A percentile compares a stretch with the other conserved stretches of the same genome.
phyloP scores from a whole-genome alignment of 2,329 filamentous ascomycete genomes.

The Dactylellina cionopaga region DNA sequence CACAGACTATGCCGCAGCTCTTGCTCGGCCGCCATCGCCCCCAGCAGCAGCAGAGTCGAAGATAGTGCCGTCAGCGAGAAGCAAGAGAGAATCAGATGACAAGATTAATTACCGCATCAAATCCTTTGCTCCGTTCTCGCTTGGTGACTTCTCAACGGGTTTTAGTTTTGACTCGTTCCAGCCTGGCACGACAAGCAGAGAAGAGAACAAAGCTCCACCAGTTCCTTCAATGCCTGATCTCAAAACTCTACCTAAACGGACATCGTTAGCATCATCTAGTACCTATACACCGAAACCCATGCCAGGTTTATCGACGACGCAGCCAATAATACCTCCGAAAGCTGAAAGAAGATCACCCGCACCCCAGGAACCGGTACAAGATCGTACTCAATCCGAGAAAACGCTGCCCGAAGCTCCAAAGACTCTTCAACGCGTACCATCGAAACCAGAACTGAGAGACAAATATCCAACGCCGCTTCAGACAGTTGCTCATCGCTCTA shows the following conservation, averaged over 20 bases:
- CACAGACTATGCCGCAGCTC: background rate
- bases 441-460: conserved; percentile 32
- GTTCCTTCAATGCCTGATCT: conserved; percentile 19
- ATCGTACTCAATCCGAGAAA: conserved; percentile 8
- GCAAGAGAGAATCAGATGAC: conserved; percentile 14
- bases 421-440: conserved; percentile 29
- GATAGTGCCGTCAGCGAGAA: background rate
- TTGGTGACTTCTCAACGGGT: conserved; percentile 28
- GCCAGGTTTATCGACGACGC: background rate
- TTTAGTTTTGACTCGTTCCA: conserved; percentile 25
- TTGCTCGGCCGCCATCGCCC: background rate
- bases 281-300: conserved; percentile 6
- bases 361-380: conserved; percentile 1
- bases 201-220: conserved; percentile 9
- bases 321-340: conserved; percentile 23
- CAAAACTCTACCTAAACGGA: background rate
- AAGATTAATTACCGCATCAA: conserved; percentile 37
- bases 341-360: conserved; percentile 30
- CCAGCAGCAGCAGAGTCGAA: background rate
- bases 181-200: background rate
- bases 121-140: conserved; percentile 36
- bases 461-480: conserved; percentile 33
- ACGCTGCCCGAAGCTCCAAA: conserved; percentile 30
- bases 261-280: background rate
- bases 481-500: conserved; percentile 44